Conservation (phyloP, 2,329 filamentous ascomycete species). For the Fusarium tuaranense region DNA sequence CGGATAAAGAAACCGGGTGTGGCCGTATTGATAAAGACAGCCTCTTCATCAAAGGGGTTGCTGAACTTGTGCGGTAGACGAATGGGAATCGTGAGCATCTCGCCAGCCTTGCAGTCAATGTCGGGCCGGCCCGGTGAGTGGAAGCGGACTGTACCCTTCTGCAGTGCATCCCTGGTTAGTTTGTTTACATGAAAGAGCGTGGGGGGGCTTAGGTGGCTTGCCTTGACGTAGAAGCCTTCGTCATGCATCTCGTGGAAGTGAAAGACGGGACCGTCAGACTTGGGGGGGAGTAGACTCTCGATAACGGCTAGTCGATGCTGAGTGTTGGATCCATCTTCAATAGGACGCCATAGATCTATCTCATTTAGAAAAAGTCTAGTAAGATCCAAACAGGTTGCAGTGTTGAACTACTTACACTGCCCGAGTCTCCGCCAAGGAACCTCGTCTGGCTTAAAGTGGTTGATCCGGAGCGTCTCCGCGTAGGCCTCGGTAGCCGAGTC, state of each 20-base stretch:
- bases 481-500: conserved; percentile 32
- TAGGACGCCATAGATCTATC: conserved; percentile 34
- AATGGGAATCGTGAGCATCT: conserved; percentile 38
- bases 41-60: conserved; percentile 41
- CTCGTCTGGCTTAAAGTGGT: conserved; percentile 37
- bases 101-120: conserved; percentile 35
- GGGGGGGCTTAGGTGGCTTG: neutral
- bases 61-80: conserved; percentile 41
- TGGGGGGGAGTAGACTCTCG: conserved; percentile 33
- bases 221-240: conserved; percentile 37
- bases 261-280: conserved; percentile 32
- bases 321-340: conserved; percentile 38
- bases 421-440: conserved; percentile 38
- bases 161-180: neutral
- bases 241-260: conserved; percentile 42
- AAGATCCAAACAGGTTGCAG: neutral
- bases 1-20: conserved; percentile 39
- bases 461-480: conserved; percentile 31
- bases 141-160: conserved; percentile 39
- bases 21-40: conserved; percentile 39
- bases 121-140: conserved; percentile 34
- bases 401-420: conserved; percentile 25
- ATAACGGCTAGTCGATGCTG: conserved; percentile 35
- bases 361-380: neutral
- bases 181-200: neutral